These are phyloP conservation scores for Ceriops decandra DNA, from an alignment of 345 rosid genomes.

Conservation along the genomic window DNA sequence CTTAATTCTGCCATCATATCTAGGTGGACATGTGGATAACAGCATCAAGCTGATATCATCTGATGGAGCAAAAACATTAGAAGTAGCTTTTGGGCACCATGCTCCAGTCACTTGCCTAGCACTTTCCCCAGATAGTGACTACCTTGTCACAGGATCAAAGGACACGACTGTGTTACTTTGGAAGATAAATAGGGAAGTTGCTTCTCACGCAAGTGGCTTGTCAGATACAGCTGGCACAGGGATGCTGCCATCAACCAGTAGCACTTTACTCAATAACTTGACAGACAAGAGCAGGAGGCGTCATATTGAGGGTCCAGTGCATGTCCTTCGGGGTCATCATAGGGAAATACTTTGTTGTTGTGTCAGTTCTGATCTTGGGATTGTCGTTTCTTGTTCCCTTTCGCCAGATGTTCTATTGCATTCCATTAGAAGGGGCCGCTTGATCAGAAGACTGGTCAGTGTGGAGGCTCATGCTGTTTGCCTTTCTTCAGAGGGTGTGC, in stretches of 20 bases:
- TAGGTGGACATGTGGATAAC: slow-evolving; percentile 95
- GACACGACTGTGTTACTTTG: slow-evolving; percentile 84
- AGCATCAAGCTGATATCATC: slow-evolving; percentile 81
- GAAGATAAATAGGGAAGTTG: slow-evolving; percentile 67
- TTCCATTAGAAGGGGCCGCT: slow-evolving; percentile 78
- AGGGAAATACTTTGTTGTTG: slow-evolving; percentile 71
- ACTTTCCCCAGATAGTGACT: slow-evolving; percentile 76
- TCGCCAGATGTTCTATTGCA: slow-evolving; percentile 77
- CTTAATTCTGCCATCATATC: slow-evolving; percentile 8
- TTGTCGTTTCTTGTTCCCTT: slow-evolving; percentile 69
- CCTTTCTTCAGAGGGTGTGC: slow-evolving; percentile 76
- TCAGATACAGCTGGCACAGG: slow-evolving; percentile 47
- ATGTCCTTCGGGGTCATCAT: slow-evolving; percentile 85
- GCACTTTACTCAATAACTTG: slow-evolving; percentile 40
- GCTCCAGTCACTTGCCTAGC: slow-evolving; percentile 98
- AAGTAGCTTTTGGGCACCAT: slow-evolving; percentile 84
- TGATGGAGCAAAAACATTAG: slow-evolving; percentile 87
- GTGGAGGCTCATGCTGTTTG: slow-evolving; percentile 75
- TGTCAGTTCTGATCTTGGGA: slow-evolving; percentile 82
- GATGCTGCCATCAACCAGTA: slow-evolving; percentile 41
- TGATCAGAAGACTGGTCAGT: slow-evolving; percentile 74
- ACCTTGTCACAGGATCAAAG: slow-evolving; percentile 85
- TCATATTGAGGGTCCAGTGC: slow-evolving; percentile 86
- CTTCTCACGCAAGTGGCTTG: slow-evolving; percentile 48
- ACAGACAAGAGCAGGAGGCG: slow-evolving; percentile 58